phyloP scores from a whole-genome alignment of 371 early-diverging fungal genomes.

The Circinella umbellata region DNA sequence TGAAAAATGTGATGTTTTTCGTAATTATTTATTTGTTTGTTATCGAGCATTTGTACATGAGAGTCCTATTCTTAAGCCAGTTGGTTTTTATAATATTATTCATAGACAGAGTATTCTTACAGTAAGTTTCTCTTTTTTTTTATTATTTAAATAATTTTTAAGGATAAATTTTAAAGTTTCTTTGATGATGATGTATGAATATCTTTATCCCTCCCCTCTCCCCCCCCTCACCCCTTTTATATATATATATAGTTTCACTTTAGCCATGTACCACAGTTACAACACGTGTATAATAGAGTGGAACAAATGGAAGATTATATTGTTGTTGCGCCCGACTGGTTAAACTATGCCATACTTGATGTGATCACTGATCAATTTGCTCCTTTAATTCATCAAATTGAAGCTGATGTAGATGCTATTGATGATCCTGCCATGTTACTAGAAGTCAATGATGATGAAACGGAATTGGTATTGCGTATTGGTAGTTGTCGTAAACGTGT shows the following conservation, averaged over 20 bases:
- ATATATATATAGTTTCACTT: slow-evolving; percentile 55
- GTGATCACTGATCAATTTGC: slow-evolving; percentile 86
- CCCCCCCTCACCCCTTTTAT: slow-evolving; percentile 2
- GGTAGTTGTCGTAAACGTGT: slow-evolving; percentile 83
- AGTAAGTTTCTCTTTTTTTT: slow-evolving; percentile 30
- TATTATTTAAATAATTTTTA: neutral
- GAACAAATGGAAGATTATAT: slow-evolving; percentile 64
- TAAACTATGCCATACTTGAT: slow-evolving; percentile 86
- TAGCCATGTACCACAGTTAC: slow-evolving; percentile 52
- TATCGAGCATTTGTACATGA: slow-evolving; percentile 80
- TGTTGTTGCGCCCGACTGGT: slow-evolving; percentile 76
- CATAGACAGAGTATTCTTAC: slow-evolving; percentile 57
- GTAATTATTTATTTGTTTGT: slow-evolving; percentile 87
- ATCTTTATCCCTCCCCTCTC: neutral
- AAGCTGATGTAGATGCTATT: slow-evolving; percentile 85
- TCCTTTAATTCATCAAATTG: slow-evolving; percentile 76
- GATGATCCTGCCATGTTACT: slow-evolving; percentile 68
- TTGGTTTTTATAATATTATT: slow-evolving; percentile 85
- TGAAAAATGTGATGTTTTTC: slow-evolving; percentile 91
- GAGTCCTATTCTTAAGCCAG: slow-evolving; percentile 67
- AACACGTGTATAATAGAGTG: slow-evolving; percentile 61
- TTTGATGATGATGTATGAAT: too few relatives aligned
- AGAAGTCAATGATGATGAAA: slow-evolving; percentile 71
- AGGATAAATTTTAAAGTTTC: too few relatives aligned
- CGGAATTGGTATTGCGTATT: slow-evolving; percentile 84